Percentiles rank a stretch among this genome's conserved stretches.
These are phyloP conservation scores for Amanita phalloides DNA, from an alignment of 768 basidiomycete species.

Conservation along the genomic window DNA sequence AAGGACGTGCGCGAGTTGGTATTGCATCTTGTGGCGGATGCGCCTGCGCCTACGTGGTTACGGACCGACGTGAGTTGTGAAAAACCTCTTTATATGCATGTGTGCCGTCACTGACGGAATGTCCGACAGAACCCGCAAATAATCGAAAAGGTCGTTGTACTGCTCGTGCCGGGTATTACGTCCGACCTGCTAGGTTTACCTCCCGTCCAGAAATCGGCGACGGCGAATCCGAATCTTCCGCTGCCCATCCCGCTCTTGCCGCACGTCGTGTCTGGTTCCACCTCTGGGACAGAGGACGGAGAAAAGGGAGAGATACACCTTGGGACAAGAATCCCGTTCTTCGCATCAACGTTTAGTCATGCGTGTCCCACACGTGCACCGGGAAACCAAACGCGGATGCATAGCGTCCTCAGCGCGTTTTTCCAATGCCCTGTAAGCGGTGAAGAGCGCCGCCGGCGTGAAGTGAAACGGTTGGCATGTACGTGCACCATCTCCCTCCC, in stretches of 20 bases:
- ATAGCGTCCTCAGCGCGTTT: constrained; percentile 75
- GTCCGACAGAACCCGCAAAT: constrained; percentile 50
- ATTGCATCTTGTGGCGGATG: constrained; percentile 73
- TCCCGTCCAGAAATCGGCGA: constrained; percentile 59
- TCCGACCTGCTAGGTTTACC: constrained; percentile 64
- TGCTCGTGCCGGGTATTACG: constrained; percentile 84
- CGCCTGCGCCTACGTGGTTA: constrained; percentile 81
- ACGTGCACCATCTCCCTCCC: constrained; percentile 8
- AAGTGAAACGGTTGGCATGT: constrained; percentile 27
- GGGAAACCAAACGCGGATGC: constrained; percentile 78
- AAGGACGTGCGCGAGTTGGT: constrained; percentile 86
- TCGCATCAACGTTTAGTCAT: constrained; percentile 77
- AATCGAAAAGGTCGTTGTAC: constrained; percentile 68
- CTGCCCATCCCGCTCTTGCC: constrained; percentile 27
- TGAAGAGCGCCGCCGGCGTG: constrained; percentile 69
- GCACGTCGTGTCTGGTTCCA: constrained; percentile 5
- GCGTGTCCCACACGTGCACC: constrained; percentile 91
- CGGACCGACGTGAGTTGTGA: constrained; percentile 54
- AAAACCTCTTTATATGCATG: not conserved
- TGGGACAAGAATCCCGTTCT: constrained; percentile 44
- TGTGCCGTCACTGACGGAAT: not conserved
- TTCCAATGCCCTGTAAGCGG: constrained; percentile 72
- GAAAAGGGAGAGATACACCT: constrained; percentile 8
- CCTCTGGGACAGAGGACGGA: constrained; percentile 7
- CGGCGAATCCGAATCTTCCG: constrained; percentile 37